A percentile compares a stretch with the other conserved stretches of the same genome.
Conservation (phyloP, 2,329 filamentous ascomycete genomes). For the Scortechinia acanthostroma region DNA sequence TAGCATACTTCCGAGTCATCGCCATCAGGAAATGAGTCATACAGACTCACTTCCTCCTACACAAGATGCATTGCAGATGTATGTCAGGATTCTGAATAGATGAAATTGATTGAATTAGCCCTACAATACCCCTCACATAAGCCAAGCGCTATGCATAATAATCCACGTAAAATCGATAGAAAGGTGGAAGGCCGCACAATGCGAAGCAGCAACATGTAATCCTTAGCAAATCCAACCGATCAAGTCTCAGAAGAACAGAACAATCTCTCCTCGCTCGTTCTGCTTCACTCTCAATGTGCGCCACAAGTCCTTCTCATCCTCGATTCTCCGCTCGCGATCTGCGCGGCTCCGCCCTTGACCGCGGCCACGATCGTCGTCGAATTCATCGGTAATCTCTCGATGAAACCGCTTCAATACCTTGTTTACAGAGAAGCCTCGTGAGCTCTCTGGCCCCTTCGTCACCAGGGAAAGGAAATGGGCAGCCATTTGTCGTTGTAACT, state of each 20-base stretch:
- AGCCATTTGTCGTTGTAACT: not conserved
- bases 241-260: not conserved
- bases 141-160: no score
- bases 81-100: no score
- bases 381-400: not conserved
- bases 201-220: not conserved
- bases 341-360: not conserved
- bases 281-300: not conserved
- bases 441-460: not conserved
- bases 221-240: no score
- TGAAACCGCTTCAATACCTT: conserved; percentile 1
- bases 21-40: no score
- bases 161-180: no score
- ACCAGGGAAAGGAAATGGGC: not conserved
- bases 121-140: no score
- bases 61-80: no score
- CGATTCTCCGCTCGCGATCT: not conserved
- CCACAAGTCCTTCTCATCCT: not conserved
- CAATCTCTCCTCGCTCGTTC: not conserved
- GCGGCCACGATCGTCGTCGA: no score
- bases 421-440: not conserved
- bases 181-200: not conserved
- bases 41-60: no score
- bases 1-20: no score
- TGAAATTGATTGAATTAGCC: no score